Evolutionary conservation across 495 filamentous ascomycete genomes (phyloP).

Genomic region (Daldinia childiae): DNA sequence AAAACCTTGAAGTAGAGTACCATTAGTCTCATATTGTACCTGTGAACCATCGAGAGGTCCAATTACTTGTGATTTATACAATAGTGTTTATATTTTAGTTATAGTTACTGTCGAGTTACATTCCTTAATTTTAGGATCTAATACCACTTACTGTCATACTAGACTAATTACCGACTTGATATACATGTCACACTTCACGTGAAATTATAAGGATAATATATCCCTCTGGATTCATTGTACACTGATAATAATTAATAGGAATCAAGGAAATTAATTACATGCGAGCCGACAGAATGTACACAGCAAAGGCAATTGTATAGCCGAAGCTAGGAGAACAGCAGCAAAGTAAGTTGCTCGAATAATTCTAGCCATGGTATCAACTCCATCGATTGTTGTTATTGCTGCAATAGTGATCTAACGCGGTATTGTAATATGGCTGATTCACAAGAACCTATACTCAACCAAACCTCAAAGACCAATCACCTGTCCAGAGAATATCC

Average conservation of each 20-base stretch:
- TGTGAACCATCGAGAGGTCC: neutral
- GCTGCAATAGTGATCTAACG: neutral
- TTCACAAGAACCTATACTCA: constrained; percentile 14
- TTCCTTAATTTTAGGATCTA: no score
- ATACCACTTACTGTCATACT: neutral
- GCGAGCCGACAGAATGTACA: constrained; percentile 21
- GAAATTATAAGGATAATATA: neutral
- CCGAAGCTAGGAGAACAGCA: neutral
- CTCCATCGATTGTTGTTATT: constrained; percentile 7
- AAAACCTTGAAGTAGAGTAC: neutral
- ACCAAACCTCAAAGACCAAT: neutral
- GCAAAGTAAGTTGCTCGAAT: neutral
- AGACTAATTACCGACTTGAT: neutral
- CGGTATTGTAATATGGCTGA: constrained; percentile 4
- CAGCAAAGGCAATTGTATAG: constrained; percentile 10
- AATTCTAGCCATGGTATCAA: neutral
- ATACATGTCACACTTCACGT: neutral
- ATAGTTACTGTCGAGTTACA: neutral
- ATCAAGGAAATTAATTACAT: constrained; percentile 11
- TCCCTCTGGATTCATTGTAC: constrained; percentile 6
- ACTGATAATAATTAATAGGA: neutral
- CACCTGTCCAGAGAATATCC: constrained; percentile 17
- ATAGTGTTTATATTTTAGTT: neutral
- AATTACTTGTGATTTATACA: neutral
- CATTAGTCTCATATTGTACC: neutral